Percentiles rank a stretch among this genome's conserved stretches.
Evolutionary conservation across 2,329 filamentous ascomycete genomes (phyloP).

Genomic region (Nigrospora oryzae): DNA sequence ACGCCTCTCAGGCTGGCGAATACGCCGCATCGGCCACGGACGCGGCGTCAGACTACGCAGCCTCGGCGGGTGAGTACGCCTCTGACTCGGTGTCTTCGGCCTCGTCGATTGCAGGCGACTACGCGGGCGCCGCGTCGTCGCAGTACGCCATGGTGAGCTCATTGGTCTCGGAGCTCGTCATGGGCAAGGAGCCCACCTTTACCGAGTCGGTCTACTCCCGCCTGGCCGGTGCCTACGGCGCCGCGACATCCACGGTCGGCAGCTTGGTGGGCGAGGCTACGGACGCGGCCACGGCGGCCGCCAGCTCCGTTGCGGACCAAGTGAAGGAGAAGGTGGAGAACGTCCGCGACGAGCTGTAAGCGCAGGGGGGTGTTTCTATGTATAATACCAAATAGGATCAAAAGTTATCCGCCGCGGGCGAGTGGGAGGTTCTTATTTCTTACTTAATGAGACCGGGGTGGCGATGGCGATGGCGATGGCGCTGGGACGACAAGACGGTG

Average conservation of each 20-base stretch:
- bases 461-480: too few species aligned
- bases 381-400: too few species aligned
- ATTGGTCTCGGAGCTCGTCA: constrained; percentile 67
- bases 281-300: constrained; percentile 15
- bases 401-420: too few species aligned
- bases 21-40: constrained; percentile 55
- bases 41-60: constrained; percentile 16
- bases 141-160: constrained; percentile 65
- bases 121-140: constrained; percentile 54
- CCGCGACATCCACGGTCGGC: constrained; percentile 48
- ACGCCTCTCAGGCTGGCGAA: constrained; percentile 26
- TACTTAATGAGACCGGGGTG: too few species aligned
- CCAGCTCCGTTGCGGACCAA: constrained; percentile 13
- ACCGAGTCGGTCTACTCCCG: constrained; percentile 71
- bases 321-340: constrained; percentile 16
- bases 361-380: neutral
- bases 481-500: too few species aligned
- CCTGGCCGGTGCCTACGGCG: constrained; percentile 64
- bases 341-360: constrained; percentile 14
- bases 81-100: constrained; percentile 10
- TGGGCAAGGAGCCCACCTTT: constrained; percentile 71
- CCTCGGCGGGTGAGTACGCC: constrained; percentile 22
- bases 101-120: constrained; percentile 35
- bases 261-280: constrained; percentile 28
- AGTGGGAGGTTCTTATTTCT: too few species aligned